Evolutionary conservation across 2,329 filamentous ascomycete genomes (phyloP), one percentile per base, ranked within the genome.

Genomic region (Aquanectria penicillioides): DNA sequence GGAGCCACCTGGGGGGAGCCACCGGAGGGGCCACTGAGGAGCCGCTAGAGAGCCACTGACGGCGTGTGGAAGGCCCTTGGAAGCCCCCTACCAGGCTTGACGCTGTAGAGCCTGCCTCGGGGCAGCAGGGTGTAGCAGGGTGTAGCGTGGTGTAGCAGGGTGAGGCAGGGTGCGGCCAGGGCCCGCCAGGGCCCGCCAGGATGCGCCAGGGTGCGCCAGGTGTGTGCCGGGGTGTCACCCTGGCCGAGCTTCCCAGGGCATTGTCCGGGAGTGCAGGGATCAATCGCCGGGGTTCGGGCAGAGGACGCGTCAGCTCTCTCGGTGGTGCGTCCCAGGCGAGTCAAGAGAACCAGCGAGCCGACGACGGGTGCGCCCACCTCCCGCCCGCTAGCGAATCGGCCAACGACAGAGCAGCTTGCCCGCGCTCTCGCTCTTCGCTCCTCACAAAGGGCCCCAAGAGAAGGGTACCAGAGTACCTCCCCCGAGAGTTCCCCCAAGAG

Each of bases 291-390:
- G 66, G 59, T 54, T 40, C 62, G 57, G 59, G 64, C 59, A 51
- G 65, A 69, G 68, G 68, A 70, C 68, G 68, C 68, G 68, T 70
- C 68, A 70, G 68, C 68, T 70, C 59, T 58, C 64, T 60, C 41
- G 64, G 66, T 69, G 63, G 66, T 69, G 66, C 44, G 37, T 56
- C 41, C 33, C 34, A 38, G 55, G 48, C 64, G 64, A 68, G 63
- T 48, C 65, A 66, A 69, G 58, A 59, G 63, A 61, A 63, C 53
- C 50, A 52, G 34, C n/a, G 22, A 38, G 20, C 63, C 44, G 61
- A 63, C 61, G 31, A 46, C 38, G 51, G 31, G 47, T 25, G 31
- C 53, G 53, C 51, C 60, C 63, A 36, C 57, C 57, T 28, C 13
- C 25, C 25, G 36, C 33, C 51, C 6, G 53, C 40, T 29, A 11